Evolutionary conservation across 139 green algal genomes (phyloP).

Genomic region (Ettlia oleoabundans): DNA sequence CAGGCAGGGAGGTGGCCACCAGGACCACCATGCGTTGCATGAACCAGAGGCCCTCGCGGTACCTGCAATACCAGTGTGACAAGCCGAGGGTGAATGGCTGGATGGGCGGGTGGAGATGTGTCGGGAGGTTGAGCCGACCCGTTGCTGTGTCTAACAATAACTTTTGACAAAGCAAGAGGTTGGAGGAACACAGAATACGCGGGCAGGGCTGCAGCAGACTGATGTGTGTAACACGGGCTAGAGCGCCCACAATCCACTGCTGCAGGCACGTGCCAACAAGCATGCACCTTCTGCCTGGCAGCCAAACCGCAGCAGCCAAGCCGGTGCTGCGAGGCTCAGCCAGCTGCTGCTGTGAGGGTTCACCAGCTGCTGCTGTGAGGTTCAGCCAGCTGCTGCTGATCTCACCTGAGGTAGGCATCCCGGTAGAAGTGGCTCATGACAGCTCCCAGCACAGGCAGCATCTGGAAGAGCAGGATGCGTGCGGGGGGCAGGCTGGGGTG

Average conservation of each 20-base stretch:
- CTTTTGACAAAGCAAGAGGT: too few relatives aligned
- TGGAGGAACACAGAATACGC: too few relatives aligned
- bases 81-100: not conserved
- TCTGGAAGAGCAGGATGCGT: not conserved
- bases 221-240: too few relatives aligned
- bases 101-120: not conserved
- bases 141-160: too few relatives aligned
- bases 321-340: not conserved
- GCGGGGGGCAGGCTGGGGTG: too few relatives aligned
- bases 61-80: not conserved
- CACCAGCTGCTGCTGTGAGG: not conserved
- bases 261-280: too few relatives aligned
- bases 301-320: too few relatives aligned
- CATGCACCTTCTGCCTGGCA: too few relatives aligned
- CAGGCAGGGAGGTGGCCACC: slow-evolving; percentile 5
- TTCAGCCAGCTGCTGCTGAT: not conserved
- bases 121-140: too few relatives aligned
- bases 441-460: not conserved
- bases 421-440: not conserved
- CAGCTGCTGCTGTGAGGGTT: not conserved
- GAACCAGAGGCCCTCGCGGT: slow-evolving; percentile 18
- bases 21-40: slow-evolving; percentile 11
- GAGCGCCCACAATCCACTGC: too few relatives aligned
- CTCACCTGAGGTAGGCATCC: not conserved
- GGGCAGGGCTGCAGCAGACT: too few relatives aligned